Evolutionary conservation across 805 yeast species (phyloP), one percentile per base, ranked within the genome.

Genomic region (Tanozyma kutaoensis): DNA sequence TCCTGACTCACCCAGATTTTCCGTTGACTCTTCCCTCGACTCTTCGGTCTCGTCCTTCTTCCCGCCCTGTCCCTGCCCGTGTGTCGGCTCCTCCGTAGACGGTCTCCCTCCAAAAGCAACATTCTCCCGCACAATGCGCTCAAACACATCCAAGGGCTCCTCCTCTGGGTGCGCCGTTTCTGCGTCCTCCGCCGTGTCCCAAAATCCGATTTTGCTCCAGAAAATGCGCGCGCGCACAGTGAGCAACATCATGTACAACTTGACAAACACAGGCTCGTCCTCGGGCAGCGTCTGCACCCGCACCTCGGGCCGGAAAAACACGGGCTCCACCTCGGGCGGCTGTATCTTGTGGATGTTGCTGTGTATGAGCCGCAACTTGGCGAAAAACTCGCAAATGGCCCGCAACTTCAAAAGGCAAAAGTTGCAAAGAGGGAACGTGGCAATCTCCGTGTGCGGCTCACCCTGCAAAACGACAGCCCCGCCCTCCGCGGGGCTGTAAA

Each of bases 151-250:
- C 11, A 30, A 23, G 11, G 31, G 29, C 21, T 32, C 30, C 15
- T 39, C 43, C 18, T 37, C 43, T 15, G 35, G 24, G 15, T 28
- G 26, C 26, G 31, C 27, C 24, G 46, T 47, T 27, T 46, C 43
- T 9, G 53, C 36, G 31, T 53, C 58, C 22, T 52, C 58, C 5
- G 51, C 56, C 22, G 61, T 46, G 31, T 76, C 80, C 86, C 88
- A 79, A 17, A 74, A 63, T 5, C 96, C 96, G 14, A 76, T 49
- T 36, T 82, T 72, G 7, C 93, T 62, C 88, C 93, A 88, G 52
- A 77, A 81, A 36, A 86, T 59, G 43, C 77, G 76, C 23, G 70
- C 68, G 28, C 94, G 67, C 13, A 82, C 58, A 39, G 73, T 66
- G 8, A 47, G 38, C 21, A 60, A 36, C 37, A 55, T 46, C 24